Percentiles rank a stretch among this genome's conserved stretches.
These are phyloP conservation scores for Plasmodium sp. DNA, from an alignment of 169 alveolate species.

Conservation along the genomic window DNA sequence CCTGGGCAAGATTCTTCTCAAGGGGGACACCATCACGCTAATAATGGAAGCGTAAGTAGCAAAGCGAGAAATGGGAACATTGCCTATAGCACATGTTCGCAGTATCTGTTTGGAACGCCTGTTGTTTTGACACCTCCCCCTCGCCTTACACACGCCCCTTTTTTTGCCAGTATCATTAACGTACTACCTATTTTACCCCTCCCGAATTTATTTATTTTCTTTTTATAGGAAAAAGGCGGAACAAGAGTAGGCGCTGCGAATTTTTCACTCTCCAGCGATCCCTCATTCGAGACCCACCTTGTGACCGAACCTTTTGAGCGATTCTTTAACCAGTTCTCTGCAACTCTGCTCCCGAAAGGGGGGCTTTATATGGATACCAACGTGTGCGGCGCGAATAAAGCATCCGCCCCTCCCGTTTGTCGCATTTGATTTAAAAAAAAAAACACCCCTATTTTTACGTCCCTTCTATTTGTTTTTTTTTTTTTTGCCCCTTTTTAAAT, in stretches of 20 bases:
- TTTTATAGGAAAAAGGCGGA: neutral
- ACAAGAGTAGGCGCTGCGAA: neutral
- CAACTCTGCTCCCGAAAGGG: neutral
- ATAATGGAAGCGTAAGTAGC: slow-evolving; percentile 86
- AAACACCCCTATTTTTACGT: neutral
- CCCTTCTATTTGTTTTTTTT: neutral
- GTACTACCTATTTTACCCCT: neutral
- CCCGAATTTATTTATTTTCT: neutral
- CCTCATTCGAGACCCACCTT: neutral
- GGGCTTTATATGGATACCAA: neutral
- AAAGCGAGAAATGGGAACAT: neutral
- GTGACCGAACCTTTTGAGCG: neutral
- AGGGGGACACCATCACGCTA: slow-evolving; percentile 96
- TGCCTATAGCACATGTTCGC: neutral
- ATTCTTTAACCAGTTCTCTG: neutral
- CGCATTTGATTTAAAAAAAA: neutral
- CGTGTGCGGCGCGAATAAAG: neutral
- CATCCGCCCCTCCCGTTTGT: neutral
- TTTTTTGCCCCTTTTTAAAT: neutral
- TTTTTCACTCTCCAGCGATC: neutral
- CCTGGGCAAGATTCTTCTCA: slow-evolving; percentile 93
- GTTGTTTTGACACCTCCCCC: neutral
- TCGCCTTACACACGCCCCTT: neutral
- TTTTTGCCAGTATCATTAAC: too few relatives aligned
- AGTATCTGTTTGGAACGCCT: neutral